Conservation (phyloP, 352 stramenopile genomes). For the Phytopythium chamaehyphon region DNA sequence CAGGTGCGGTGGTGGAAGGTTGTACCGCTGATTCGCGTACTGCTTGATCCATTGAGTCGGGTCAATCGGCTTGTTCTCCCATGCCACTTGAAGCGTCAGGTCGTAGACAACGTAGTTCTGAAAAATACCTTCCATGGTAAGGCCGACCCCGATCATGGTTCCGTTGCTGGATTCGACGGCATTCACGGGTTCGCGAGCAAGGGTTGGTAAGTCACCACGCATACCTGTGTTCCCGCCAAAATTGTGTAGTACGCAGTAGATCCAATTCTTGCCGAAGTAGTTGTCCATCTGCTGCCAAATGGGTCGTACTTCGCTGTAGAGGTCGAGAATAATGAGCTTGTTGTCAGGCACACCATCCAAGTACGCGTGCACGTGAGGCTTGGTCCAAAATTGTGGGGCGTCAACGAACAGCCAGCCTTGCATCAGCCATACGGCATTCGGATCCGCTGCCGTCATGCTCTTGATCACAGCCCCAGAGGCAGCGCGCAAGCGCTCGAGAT, state of each 20-base stretch:
- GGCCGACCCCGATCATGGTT: slow-evolving; percentile 69
- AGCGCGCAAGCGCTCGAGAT: slow-evolving; percentile 34
- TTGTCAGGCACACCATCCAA: slow-evolving; percentile 49
- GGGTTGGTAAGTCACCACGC: slow-evolving; percentile 61
- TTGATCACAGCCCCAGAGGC: slow-evolving; percentile 68
- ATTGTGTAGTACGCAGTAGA: slow-evolving; percentile 85
- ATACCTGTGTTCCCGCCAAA: slow-evolving; percentile 78
- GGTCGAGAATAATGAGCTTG: slow-evolving; percentile 76
- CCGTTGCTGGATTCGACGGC: slow-evolving; percentile 41
- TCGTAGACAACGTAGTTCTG: slow-evolving; percentile 88
- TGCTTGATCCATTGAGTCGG: slow-evolving; percentile 42
- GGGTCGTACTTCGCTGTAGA: slow-evolving; percentile 73
- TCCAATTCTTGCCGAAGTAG: slow-evolving; percentile 81
- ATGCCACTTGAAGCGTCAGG: slow-evolving; percentile 70
- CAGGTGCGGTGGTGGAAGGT: slow-evolving; percentile 8
- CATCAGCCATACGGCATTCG: slow-evolving; percentile 79
- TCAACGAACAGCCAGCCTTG: slow-evolving; percentile 79
- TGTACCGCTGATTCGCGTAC: slow-evolving; percentile 59
- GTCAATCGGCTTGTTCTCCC: slow-evolving; percentile 38
- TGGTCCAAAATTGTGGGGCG: slow-evolving; percentile 58
- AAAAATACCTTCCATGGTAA: slow-evolving; percentile 86
- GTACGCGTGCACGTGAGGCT: slow-evolving; percentile 47
- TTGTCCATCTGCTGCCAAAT: slow-evolving; percentile 75
- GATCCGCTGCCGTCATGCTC: slow-evolving; percentile 66
- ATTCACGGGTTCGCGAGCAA: slow-evolving; percentile 44